A percentile compares a stretch with the other conserved stretches of the same genome.
These are phyloP conservation scores for Speleostelium caveatum DNA, from an alignment of 78 protist species.

Conservation along the genomic window DNA sequence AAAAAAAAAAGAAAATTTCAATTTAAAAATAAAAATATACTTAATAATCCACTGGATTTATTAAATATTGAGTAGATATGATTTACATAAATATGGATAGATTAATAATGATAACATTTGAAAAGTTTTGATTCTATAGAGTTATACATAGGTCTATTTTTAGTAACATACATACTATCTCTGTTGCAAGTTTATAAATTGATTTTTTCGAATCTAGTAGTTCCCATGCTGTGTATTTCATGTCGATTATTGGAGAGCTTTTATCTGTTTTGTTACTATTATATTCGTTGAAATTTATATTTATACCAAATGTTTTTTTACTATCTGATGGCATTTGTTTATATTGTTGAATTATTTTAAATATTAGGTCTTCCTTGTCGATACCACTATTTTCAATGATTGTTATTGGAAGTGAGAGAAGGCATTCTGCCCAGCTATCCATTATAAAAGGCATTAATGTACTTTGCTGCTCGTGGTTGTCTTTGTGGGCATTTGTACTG, in stretches of 20 bases:
- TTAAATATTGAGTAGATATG: too few species aligned
- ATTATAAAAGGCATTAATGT: not conserved
- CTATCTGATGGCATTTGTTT: not conserved
- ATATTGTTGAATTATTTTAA: not conserved
- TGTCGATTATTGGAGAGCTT: not conserved
- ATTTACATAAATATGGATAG: too few species aligned
- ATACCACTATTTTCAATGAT: constrained; percentile 52
- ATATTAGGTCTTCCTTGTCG: constrained; percentile 4
- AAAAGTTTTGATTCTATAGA: too few species aligned
- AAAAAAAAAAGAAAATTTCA: too few species aligned
- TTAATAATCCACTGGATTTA: too few species aligned
- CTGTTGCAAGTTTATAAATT: constrained; percentile 39
- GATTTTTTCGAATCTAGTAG: constrained; percentile 61
- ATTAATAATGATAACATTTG: too few species aligned
- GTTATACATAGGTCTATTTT: constrained; percentile 22
- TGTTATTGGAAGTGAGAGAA: constrained; percentile 40
- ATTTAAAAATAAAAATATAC: too few species aligned
- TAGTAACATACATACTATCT: constrained; percentile 25
- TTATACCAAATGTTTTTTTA: not conserved
- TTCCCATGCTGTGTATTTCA: constrained; percentile 33
- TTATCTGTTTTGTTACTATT: not conserved
- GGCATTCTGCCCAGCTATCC: constrained; percentile 14
- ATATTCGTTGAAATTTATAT: not conserved
- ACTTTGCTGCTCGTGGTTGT: not conserved
- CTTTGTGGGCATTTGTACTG: not conserved